phyloP scores from a whole-genome alignment of 768 basidiomycete species.

The Calocybe cyanea region DNA sequence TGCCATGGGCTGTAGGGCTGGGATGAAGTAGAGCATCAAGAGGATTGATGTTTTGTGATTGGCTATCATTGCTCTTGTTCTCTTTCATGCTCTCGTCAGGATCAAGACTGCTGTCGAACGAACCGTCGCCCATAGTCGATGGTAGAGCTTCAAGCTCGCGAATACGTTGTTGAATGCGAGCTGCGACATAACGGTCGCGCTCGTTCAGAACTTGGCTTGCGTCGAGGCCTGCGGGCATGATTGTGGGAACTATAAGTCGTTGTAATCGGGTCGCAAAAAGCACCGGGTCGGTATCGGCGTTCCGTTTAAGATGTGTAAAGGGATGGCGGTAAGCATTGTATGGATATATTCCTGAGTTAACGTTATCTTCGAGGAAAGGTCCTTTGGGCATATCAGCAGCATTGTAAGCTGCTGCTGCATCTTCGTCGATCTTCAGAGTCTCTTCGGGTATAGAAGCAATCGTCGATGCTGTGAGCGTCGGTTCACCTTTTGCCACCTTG shows the following conservation, averaged over 20 bases:
- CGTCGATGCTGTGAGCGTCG: slow-evolving; percentile 22
- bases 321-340: slow-evolving; percentile 90
- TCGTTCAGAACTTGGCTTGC: slow-evolving; percentile 89
- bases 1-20: slow-evolving; percentile 66
- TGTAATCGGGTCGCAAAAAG: slow-evolving; percentile 72
- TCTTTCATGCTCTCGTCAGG: slow-evolving; percentile 37
- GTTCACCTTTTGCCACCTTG: slow-evolving; percentile 61
- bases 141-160: slow-evolving; percentile 80
- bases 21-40: slow-evolving; percentile 46
- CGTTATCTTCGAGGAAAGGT: slow-evolving; percentile 75
- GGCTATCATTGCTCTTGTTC: slow-evolving; percentile 35
- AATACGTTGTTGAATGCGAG: slow-evolving; percentile 84
- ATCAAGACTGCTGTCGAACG: slow-evolving; percentile 47
- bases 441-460: slow-evolving; percentile 32
- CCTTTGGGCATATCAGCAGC: slow-evolving; percentile 66
- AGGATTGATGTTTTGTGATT: slow-evolving; percentile 23
- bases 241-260: slow-evolving; percentile 78
- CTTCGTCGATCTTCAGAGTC: slow-evolving; percentile 55
- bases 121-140: slow-evolving; percentile 76
- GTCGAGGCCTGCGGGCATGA: slow-evolving; percentile 91
- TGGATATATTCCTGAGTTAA: slow-evolving; percentile 79
- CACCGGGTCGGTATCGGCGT: slow-evolving; percentile 53
- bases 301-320: slow-evolving; percentile 73
- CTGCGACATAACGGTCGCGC: slow-evolving; percentile 87
- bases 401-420: slow-evolving; percentile 39